Conservation (phyloP, 2,329 filamentous ascomycete genomes). For the Diaporthe longicolla region DNA sequence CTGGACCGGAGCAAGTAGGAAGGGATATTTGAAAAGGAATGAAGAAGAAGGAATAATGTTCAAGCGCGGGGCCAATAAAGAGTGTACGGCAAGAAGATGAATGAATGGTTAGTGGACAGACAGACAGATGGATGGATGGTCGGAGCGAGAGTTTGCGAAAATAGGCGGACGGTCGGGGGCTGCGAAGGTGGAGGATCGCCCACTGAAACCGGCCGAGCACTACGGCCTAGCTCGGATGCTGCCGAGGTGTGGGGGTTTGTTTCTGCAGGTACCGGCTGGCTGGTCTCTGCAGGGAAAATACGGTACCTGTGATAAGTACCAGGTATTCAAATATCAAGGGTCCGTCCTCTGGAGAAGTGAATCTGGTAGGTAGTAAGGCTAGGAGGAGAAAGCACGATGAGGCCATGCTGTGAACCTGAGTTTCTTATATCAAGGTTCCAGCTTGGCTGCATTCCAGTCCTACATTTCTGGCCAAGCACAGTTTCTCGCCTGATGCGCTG, state of each 20-base stretch:
- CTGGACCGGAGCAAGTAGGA: background rate
- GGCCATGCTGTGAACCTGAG: too few relatives aligned
- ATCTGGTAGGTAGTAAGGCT: background rate
- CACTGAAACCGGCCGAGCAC: slow-evolving; percentile 36
- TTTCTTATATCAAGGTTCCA: background rate
- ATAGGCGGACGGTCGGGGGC: slow-evolving; percentile 19
- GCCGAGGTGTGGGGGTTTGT: slow-evolving; percentile 34
- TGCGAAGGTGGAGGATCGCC: slow-evolving; percentile 25
- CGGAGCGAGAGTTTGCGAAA: background rate
- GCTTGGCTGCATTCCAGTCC: slow-evolving; percentile 5
- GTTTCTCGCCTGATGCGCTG: background rate
- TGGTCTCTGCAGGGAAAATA: background rate
- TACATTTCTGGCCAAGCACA: background rate
- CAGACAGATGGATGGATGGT: background rate
- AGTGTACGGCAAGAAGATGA: slow-evolving; percentile 2
- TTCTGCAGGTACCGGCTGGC: slow-evolving; percentile 22
- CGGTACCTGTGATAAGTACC: background rate
- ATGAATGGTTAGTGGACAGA: background rate
- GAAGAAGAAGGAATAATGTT: background rate
- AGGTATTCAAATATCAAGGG: background rate
- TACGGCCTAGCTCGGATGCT: slow-evolving; percentile 34
- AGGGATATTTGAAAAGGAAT: slow-evolving; percentile 2
- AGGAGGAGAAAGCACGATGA: background rate
- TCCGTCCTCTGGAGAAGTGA: background rate
- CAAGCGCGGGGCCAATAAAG: slow-evolving; percentile 12